These are phyloP conservation scores for Intubia oerlemansii DNA, from an alignment of 2,329 filamentous ascomycete genomes.

Conservation along the genomic window DNA sequence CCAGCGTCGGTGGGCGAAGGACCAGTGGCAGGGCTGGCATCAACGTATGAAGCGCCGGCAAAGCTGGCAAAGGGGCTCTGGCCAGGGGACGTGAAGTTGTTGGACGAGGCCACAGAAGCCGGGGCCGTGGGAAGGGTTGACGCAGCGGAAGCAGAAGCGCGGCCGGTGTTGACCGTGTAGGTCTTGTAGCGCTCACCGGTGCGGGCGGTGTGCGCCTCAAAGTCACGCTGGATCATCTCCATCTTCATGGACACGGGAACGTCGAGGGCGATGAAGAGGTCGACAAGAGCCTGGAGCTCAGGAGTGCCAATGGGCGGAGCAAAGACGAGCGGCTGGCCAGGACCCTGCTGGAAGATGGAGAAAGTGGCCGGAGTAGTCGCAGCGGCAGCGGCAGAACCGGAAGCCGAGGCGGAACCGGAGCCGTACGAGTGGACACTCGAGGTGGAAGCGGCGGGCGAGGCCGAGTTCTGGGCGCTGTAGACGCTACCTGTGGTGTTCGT, in stretches of 20 bases:
- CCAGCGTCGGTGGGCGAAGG: constrained; percentile 12
- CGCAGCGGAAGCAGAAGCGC: not conserved
- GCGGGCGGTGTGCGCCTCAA: constrained; percentile 13
- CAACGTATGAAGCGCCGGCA: constrained; percentile 3
- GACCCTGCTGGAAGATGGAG: constrained; percentile 35
- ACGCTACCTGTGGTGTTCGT: no score
- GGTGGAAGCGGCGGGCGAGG: constrained; percentile 4
- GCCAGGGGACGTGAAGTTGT: no score
- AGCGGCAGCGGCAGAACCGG: no score
- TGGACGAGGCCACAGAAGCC: not conserved
- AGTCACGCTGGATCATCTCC: constrained; percentile 9
- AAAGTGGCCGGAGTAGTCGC: constrained; percentile 17
- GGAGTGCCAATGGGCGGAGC: constrained; percentile 39
- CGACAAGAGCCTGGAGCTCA: constrained; percentile 38
- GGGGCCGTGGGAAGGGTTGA: not conserved
- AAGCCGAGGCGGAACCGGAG: no score
- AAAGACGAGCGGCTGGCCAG: constrained; percentile 40
- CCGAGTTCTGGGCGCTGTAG: constrained; percentile 4
- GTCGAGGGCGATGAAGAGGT: constrained; percentile 24
- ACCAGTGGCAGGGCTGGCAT: constrained; percentile 2
- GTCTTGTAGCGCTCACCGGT: constrained; percentile 40
- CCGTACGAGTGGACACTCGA: constrained; percentile 3
- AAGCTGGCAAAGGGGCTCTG: constrained; percentile 1
- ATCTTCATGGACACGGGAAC: constrained; percentile 28
- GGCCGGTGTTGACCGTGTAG: constrained; percentile 24